These are phyloP conservation scores for Venturia nashicola DNA, from an alignment of 2,329 filamentous ascomycete genomes.

Conservation along the genomic window DNA sequence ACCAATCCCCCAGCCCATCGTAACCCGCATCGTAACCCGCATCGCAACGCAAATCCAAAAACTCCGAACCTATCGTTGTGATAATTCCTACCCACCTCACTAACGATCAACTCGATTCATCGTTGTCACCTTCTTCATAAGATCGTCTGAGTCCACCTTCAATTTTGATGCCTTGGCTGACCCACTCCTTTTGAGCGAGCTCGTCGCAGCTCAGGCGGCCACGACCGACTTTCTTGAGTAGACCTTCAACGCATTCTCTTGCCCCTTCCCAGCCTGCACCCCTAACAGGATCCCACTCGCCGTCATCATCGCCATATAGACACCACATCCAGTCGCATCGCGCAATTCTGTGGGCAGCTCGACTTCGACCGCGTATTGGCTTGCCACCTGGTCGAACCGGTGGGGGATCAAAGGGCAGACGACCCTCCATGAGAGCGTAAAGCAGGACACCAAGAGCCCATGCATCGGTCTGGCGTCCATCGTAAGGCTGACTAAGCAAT, in stretches of 20 bases:
- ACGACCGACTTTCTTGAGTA: conserved; percentile 71
- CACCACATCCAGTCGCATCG: conserved; percentile 94
- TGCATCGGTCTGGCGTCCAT: conserved; percentile 81
- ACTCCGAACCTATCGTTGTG: neutral
- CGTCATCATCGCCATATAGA: conserved; percentile 69
- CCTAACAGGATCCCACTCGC: conserved; percentile 67
- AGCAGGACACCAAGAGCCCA: conserved; percentile 92
- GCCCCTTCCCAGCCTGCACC: conserved; percentile 62
- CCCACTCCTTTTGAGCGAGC: conserved; percentile 64
- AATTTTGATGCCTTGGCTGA: conserved; percentile 58
- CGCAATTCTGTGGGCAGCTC: conserved; percentile 88
- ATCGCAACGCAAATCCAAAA: neutral
- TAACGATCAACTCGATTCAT: neutral
- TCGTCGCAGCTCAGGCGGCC: conserved; percentile 61
- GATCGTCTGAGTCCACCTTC: conserved; percentile 38
- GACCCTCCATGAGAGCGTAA: conserved; percentile 86
- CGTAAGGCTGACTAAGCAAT: conserved; percentile 87
- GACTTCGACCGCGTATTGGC: conserved; percentile 32
- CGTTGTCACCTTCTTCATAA: conserved; percentile 2
- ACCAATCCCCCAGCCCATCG: neutral
- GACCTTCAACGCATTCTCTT: conserved; percentile 67
- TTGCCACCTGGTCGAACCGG: conserved; percentile 64
- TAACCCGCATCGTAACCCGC: neutral
- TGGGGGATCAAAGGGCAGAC: conserved; percentile 82
- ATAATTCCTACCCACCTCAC: neutral